These are phyloP conservation scores for Cadophora gregata DNA, from an alignment of 2,329 filamentous ascomycete species.

Conservation along the genomic window DNA sequence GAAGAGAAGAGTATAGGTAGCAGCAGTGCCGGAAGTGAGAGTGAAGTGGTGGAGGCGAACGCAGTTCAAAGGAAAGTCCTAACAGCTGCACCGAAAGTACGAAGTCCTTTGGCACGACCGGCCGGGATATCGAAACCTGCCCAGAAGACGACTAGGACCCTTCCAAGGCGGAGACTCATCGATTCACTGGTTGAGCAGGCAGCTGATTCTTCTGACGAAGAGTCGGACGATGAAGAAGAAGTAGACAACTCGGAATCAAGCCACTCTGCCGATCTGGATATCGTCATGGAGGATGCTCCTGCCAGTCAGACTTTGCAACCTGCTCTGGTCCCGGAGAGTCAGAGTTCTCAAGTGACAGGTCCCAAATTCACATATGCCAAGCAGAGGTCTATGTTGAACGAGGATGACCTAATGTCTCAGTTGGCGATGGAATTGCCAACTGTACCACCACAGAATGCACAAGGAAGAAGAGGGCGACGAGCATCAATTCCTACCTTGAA, in stretches of 20 bases:
- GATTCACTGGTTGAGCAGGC: constrained; percentile 44
- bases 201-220: constrained; percentile 27
- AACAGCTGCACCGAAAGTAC: neutral
- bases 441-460: constrained; percentile 27
- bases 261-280: neutral
- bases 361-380: constrained; percentile 44
- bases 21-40: neutral
- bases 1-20: constrained; percentile 20
- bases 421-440: constrained; percentile 41
- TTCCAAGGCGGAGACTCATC: constrained; percentile 42
- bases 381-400: constrained; percentile 45
- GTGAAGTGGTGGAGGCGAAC: neutral
- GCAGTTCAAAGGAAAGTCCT: neutral
- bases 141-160: constrained; percentile 23
- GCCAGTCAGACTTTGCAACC: constrained; percentile 16
- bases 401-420: constrained; percentile 43
- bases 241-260: constrained; percentile 17
- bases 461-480: constrained; percentile 34
- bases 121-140: constrained; percentile 30
- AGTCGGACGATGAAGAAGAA: constrained; percentile 23
- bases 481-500: constrained; percentile 40
- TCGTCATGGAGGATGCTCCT: constrained; percentile 3
- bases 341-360: constrained; percentile 39
- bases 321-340: constrained; percentile 32
- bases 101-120: constrained; percentile 22